A percentile compares a stretch with the other conserved stretches of the same genome.
Conservation (phyloP, 441 rosid species). For the Capsella rubella region DNA sequence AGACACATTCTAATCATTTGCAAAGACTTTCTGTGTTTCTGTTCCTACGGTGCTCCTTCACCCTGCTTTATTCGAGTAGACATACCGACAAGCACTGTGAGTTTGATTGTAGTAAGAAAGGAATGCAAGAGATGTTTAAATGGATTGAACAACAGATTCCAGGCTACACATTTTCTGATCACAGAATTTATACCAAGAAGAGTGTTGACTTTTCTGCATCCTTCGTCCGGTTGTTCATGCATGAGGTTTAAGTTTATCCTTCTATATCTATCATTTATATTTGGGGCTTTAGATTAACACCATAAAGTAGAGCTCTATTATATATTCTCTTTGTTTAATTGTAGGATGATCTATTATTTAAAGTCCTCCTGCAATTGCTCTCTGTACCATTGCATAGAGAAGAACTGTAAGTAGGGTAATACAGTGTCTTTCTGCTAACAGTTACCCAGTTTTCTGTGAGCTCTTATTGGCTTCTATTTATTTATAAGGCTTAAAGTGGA, state of each 20-base stretch:
- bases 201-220: conserved; percentile 59
- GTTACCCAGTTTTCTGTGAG: conserved; percentile 26
- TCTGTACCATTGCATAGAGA: conserved; percentile 47
- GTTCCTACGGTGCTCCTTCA: conserved; percentile 73
- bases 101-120: conserved; percentile 54
- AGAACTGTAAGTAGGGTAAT: conserved; percentile 54
- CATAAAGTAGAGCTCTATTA: conserved; percentile 11
- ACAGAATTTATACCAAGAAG: conserved; percentile 52
- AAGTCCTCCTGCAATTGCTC: conserved; percentile 74
- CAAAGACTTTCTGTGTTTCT: conserved; percentile 75
- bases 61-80: conserved; percentile 54
- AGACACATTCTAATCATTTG: conserved; percentile 54
- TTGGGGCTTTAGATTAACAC: conserved; percentile 3
- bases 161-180: conserved; percentile 37
- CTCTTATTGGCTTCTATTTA: conserved; percentile 33
- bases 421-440: conserved; percentile 32
- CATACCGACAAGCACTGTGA: conserved; percentile 48
- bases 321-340: conserved; percentile 33
- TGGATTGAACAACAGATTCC: conserved; percentile 71
- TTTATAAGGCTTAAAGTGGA: conserved; percentile 53
- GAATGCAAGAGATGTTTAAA: conserved; percentile 57
- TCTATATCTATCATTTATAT: conserved; percentile 11
- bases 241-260: conserved; percentile 65
- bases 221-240: conserved; percentile 70
- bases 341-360: conserved; percentile 87